phyloP scores from a whole-genome alignment of 208 protist genomes.

The Strigomonas culicis region DNA sequence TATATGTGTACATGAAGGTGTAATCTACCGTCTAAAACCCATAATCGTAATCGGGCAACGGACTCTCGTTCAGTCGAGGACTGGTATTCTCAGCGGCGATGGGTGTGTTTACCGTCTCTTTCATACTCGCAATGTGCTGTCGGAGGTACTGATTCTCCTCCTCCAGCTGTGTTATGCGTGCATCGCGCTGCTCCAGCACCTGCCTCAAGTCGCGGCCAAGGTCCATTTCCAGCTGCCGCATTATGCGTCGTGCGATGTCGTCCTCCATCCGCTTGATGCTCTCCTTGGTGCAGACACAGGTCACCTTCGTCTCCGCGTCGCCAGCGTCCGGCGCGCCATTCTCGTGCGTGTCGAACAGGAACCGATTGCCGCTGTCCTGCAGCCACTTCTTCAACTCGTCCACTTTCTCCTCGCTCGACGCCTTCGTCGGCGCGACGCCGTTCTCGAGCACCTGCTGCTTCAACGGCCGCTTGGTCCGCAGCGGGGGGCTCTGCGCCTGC shows the following conservation, averaged over 20 bases:
- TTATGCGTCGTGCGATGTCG: slow-evolving; percentile 27
- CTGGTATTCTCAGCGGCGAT: neutral
- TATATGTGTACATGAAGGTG: neutral
- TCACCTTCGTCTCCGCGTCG: neutral
- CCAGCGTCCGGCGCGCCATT: neutral
- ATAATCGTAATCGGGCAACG: neutral
- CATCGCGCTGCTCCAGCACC: slow-evolving; percentile 40
- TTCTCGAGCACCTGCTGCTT: neutral
- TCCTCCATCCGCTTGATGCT: slow-evolving; percentile 22
- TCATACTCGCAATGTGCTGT: slow-evolving; percentile 3
- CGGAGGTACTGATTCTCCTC: slow-evolving; percentile 42
- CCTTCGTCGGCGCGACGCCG: neutral
- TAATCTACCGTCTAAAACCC: neutral
- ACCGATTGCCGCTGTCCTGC: neutral
- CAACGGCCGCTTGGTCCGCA: neutral
- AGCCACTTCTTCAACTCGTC: neutral
- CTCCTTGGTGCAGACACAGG: neutral
- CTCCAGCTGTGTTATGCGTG: slow-evolving; percentile 29
- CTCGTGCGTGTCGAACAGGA: neutral
- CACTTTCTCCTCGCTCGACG: neutral
- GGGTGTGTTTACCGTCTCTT: neutral
- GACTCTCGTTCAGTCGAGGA: neutral
- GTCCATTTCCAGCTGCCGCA: slow-evolving; percentile 39
- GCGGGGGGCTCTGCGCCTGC: neutral
- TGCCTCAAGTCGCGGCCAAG: slow-evolving; percentile 33